Conservation (phyloP, 2,329 filamentous ascomycete genomes). For the Colletotrichum kahawae region DNA sequence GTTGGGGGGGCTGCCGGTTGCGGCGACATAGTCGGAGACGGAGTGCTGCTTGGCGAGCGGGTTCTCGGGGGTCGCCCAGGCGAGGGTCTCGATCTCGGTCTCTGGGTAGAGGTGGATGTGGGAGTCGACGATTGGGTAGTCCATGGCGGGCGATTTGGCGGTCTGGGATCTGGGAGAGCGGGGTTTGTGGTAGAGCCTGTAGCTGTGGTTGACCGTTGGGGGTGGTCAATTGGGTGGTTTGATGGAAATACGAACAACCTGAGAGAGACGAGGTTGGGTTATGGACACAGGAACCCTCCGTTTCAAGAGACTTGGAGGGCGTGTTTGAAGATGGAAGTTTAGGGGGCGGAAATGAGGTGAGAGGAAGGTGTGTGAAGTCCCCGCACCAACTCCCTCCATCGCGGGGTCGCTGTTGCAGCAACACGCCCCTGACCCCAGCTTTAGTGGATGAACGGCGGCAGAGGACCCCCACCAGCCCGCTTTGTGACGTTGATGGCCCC, state of each 20-base stretch:
- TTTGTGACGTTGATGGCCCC: constrained; percentile 11
- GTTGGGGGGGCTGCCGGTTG: constrained; percentile 42
- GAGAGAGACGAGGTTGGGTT: not conserved
- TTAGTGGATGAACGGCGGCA: not conserved
- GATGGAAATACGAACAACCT: too few species aligned
- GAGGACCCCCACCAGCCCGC: not conserved
- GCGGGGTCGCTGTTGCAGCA: constrained; percentile 8
- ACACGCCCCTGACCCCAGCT: not conserved
- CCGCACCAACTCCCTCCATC: constrained; percentile 12
- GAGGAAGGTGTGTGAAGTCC: constrained; percentile 6
- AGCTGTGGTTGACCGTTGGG: not conserved
- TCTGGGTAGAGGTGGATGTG: constrained; percentile 89
- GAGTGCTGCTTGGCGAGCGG: constrained; percentile 70
- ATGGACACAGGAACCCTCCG: not conserved
- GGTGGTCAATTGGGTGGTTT: not conserved
- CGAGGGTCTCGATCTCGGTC: constrained; percentile 68
- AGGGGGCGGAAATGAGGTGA: not conserved
- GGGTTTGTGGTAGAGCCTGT: not conserved
- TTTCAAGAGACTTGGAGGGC: not conserved
- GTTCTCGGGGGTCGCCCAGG: constrained; percentile 69
- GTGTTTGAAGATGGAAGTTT: not conserved
- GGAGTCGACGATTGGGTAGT: constrained; percentile 78
- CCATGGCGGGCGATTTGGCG: constrained; percentile 23
- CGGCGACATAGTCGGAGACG: constrained; percentile 64
- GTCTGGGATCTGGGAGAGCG: not conserved